Percentiles rank a stretch among this genome's conserved stretches.
phyloP scores from a whole-genome alignment of 2,329 filamentous ascomycete species.

The Colletotrichum lindemuthianum region DNA sequence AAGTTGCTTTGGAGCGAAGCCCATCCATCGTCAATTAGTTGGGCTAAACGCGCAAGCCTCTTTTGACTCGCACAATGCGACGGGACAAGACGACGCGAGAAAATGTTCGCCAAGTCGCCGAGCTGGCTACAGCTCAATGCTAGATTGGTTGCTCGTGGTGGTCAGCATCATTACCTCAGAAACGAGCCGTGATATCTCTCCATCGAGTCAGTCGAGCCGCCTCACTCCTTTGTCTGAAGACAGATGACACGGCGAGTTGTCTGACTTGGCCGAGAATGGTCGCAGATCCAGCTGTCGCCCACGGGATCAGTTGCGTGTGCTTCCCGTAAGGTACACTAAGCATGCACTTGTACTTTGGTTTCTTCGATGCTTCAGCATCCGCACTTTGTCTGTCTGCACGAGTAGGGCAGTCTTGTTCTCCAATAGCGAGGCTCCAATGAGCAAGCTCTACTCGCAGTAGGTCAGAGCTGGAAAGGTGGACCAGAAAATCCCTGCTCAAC shows the following conservation, averaged over 20 bases:
- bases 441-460: slow-evolving; percentile 15
- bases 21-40: slow-evolving; percentile 1
- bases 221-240: slow-evolving; percentile 32
- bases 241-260: slow-evolving; percentile 28
- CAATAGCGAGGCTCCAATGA: slow-evolving; percentile 24
- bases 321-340: background rate
- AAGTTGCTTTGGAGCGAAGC: slow-evolving; percentile 16
- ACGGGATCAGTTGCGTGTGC: slow-evolving; percentile 5
- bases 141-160: slow-evolving; percentile 7
- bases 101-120: slow-evolving; percentile 7
- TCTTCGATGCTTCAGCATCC: slow-evolving; percentile 19
- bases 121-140: background rate
- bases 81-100: background rate
- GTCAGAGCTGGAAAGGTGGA: slow-evolving; percentile 15
- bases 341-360: background rate
- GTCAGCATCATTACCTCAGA: slow-evolving; percentile 23
- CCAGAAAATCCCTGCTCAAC: background rate
- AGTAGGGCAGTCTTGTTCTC: slow-evolving; percentile 19
- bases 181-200: slow-evolving; percentile 28
- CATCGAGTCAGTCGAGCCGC: slow-evolving; percentile 32
- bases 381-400: background rate
- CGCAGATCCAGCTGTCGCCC: slow-evolving; percentile 13
- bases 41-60: background rate
- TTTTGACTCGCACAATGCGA: background rate
- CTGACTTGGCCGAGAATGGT: slow-evolving; percentile 32